Evolutionary conservation across 306 rosid species (phyloP), one percentile per base, ranked within the genome.

Genomic region (Pyrus bretschneideri): DNA sequence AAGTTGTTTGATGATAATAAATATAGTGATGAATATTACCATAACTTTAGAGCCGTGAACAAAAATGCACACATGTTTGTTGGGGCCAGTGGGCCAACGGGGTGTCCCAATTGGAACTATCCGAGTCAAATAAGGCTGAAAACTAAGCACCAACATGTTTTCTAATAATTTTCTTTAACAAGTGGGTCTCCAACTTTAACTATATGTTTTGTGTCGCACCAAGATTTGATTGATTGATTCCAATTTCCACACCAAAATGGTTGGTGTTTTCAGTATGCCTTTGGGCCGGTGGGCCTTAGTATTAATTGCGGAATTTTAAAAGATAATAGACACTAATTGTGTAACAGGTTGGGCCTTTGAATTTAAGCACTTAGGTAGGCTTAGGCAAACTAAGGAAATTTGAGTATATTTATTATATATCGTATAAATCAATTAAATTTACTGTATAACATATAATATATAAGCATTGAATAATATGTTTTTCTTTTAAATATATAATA

Each of bases 181-280:
- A 23, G 66, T 82, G 85, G 83, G 82, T 61, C 72, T 71, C 76
- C 76, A 73, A 60, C 74, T 71, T 78, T 69, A 82, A 79, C 70
- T 29, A 45, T 74, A 45, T 78, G 78, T 77, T 71, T 69, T 74
- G 82, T 69, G 82, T 69, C 80, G 69, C 73, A 73, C 63, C 69
- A 73, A 44, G 21, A 73, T 42, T 22, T 44, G 69, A 64, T 42
- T 29, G 77, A 74, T 74, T 22, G 72, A 68, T 68, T 44, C 60
- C 9, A 23, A 35, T 18, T 60, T 27, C 38, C 30, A 17, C 19
- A 61, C 9, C 60, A 18, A 60, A 74, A 42, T 72, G 55, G 71
- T 25, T 58, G 42, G 74, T 72, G 70, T 58, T 23, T 69, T 69
- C 23, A 19, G 31, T 79, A 15, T 71, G 31, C 55, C 74, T 35